A percentile compares a stretch with the other conserved stretches of the same genome.
These are phyloP conservation scores for Boletus rufocinnamomeus DNA, from an alignment of 768 basidiomycete species.

Conservation along the genomic window DNA sequence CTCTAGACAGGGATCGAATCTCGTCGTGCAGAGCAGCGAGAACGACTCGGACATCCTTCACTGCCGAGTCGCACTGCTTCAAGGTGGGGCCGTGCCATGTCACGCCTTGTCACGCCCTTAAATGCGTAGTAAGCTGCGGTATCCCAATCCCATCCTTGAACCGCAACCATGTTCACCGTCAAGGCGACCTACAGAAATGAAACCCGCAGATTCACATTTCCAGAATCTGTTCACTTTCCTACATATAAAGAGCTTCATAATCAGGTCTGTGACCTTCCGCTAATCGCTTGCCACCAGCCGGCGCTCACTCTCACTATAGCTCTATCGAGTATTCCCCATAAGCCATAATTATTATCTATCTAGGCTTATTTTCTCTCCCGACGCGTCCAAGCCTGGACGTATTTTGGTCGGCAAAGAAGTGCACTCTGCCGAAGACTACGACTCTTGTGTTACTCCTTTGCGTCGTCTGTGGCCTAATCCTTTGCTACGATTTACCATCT, in stretches of 20 bases:
- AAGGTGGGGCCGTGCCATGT: constrained; percentile 3
- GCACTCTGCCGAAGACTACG: constrained; percentile 59
- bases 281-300: not conserved
- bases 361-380: constrained; percentile 68
- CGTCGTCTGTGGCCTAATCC: constrained; percentile 57
- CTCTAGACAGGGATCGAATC: constrained; percentile 56
- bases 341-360: constrained; percentile 61
- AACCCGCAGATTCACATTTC: constrained; percentile 66
- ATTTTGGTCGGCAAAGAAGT: constrained; percentile 66
- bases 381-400: constrained; percentile 51
- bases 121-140: constrained; percentile 24
- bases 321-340: constrained; percentile 70
- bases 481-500: constrained; percentile 62
- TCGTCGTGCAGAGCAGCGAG: constrained; percentile 52
- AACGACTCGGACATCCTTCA: constrained; percentile 19
- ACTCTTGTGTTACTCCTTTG: constrained; percentile 49
- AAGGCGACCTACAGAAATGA: constrained; percentile 76
- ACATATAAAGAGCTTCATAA: constrained; percentile 58
- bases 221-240: constrained; percentile 55
- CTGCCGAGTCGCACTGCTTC: not conserved
- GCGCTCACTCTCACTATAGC: constrained; percentile 44
- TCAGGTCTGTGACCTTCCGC: constrained; percentile 49
- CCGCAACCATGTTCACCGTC: constrained; percentile 64
- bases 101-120: constrained; percentile 28
- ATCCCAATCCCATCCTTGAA: constrained; percentile 16